Conservation (phyloP, 2,329 filamentous ascomycete species). For the Calonectria fujianensis region DNA sequence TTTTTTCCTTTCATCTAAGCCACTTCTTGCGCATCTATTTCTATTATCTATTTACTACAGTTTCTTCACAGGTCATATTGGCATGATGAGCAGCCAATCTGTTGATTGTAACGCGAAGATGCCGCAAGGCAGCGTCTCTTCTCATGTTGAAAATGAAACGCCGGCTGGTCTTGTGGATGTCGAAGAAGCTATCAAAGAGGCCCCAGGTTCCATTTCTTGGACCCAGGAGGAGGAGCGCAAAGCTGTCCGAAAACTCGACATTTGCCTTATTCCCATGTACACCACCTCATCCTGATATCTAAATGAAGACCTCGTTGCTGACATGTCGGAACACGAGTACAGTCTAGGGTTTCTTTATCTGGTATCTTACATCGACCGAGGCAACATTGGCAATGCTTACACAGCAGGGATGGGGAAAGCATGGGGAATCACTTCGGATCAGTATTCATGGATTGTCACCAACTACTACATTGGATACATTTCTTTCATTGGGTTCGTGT, state of each 20-base stretch:
- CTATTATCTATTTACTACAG: not conserved
- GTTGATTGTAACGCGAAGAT: not conserved
- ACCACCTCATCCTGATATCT: not conserved
- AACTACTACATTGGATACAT: constrained; percentile 30
- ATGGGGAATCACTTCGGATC: constrained; percentile 31
- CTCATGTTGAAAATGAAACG: constrained; percentile 12
- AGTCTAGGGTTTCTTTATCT: constrained; percentile 35
- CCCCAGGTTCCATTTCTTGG: not conserved
- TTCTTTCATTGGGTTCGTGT: constrained; percentile 23
- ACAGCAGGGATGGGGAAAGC: constrained; percentile 31
- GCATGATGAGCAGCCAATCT: not conserved
- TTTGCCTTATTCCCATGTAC: constrained; percentile 15
- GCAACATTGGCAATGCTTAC: constrained; percentile 38
- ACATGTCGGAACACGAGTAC: not conserved
- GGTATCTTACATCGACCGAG: constrained; percentile 37
- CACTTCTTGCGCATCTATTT: not conserved
- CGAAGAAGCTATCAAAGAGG: not conserved
- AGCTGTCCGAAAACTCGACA: constrained; percentile 19
- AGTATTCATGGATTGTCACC: constrained; percentile 28
- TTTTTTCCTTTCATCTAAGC: not conserved
- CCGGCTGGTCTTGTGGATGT: not conserved
- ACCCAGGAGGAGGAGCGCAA: constrained; percentile 11
- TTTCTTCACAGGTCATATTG: not conserved
- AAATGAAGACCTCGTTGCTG: not conserved
- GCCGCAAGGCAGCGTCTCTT: not conserved